Percentiles rank a stretch among this genome's conserved stretches.
phyloP scores from a whole-genome alignment of 2,329 filamentous ascomycete genomes.

The Epichloe coenophiala region DNA sequence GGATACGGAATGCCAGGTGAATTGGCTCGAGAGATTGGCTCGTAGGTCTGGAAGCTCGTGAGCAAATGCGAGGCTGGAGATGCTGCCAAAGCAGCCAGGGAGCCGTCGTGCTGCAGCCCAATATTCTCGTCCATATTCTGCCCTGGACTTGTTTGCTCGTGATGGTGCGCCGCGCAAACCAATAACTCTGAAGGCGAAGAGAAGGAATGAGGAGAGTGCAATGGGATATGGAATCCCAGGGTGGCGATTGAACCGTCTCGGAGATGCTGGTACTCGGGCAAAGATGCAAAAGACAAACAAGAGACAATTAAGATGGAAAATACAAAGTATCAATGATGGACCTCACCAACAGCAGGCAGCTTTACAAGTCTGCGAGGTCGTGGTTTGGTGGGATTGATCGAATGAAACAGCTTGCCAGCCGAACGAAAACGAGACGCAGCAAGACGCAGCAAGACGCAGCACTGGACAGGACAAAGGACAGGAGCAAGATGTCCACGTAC shows the following conservation, averaged over 20 bases:
- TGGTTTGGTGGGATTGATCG: background rate
- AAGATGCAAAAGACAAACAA: background rate
- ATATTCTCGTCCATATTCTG: constrained; percentile 26
- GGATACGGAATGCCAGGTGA: constrained; percentile 57
- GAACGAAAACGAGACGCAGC: no score
- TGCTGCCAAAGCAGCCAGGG: constrained; percentile 18
- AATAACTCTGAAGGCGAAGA: background rate
- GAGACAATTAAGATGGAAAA: background rate
- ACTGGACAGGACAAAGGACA: no score
- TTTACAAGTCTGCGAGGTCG: background rate
- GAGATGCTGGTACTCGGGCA: background rate
- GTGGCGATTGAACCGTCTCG: background rate
- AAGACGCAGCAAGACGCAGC: no score
- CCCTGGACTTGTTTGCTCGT: background rate
- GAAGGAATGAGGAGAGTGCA: background rate
- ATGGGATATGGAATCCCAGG: background rate
- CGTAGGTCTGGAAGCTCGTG: constrained; percentile 32
- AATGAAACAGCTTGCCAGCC: background rate
- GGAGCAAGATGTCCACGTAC: no score
- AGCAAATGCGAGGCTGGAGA: constrained; percentile 19
- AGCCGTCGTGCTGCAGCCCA: constrained; percentile 19
- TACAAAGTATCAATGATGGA: background rate
- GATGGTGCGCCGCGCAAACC: background rate
- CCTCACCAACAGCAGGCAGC: background rate
- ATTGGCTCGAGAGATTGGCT: constrained; percentile 72